phyloP scores from a whole-genome alignment of 257 asterid genomes.

The Orobanche coerulescens region DNA sequence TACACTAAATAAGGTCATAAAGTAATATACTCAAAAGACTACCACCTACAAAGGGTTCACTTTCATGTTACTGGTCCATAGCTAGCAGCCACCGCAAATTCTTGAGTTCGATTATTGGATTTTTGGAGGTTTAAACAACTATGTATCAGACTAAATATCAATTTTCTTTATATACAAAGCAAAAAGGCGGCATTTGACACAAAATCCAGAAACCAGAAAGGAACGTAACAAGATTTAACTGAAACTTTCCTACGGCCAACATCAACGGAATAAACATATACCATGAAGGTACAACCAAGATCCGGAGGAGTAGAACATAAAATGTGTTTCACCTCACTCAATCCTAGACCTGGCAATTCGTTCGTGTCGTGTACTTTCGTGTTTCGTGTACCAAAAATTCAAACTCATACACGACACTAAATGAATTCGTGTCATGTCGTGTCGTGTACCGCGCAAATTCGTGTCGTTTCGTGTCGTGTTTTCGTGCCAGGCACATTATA shows the following conservation, averaged over 20 bases:
- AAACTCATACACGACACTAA: no score
- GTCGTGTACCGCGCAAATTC: no score
- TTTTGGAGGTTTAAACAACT: not conserved
- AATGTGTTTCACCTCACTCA: not conserved
- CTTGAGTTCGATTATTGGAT: not conserved
- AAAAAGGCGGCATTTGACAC: no score
- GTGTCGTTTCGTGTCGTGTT: no score
- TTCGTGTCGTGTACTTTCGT: no score
- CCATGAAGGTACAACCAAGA: not conserved
- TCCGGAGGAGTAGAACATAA: not conserved
- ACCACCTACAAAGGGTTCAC: not conserved
- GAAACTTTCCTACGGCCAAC: not conserved
- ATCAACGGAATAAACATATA: not conserved
- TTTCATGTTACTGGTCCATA: not conserved
- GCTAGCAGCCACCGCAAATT: not conserved
- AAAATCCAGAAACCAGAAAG: constrained; percentile 14
- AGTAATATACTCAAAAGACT: not conserved
- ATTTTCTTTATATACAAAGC: not conserved
- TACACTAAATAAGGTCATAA: not conserved
- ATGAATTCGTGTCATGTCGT: no score
- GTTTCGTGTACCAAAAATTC: no score
- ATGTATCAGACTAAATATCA: not conserved
- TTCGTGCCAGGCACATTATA: no score
- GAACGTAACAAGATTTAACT: not conserved
- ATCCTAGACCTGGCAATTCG: no score